A percentile compares a stretch with the other conserved stretches of the same genome.
These are phyloP conservation scores for Aphanomyces cochlioides DNA, from an alignment of 352 stramenopile genomes.

Conservation along the genomic window DNA sequence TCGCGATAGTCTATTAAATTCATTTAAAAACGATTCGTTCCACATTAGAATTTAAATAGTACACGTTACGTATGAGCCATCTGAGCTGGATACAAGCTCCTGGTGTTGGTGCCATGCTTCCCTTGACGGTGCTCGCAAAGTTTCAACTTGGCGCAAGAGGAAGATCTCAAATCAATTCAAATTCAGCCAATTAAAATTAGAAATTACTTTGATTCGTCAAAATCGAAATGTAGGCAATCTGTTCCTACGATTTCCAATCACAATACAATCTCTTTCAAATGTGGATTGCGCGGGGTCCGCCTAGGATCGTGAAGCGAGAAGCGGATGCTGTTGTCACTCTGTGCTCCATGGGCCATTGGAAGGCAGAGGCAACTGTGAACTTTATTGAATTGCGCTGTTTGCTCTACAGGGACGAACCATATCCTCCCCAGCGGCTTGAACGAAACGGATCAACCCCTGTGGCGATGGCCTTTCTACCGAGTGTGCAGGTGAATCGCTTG, in stretches of 20 bases:
- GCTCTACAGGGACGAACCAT: constrained; percentile 15
- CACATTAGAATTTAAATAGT: too few relatives aligned
- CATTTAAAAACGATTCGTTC: too few relatives aligned
- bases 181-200: background rate
- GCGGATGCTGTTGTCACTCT: background rate
- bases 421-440: background rate
- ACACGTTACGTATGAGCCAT: too few relatives aligned
- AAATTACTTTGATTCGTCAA: background rate
- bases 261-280: constrained; percentile 22
- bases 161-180: too few relatives aligned
- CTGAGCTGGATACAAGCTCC: too few relatives aligned
- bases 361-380: constrained; percentile 6
- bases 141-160: too few relatives aligned
- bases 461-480: constrained; percentile 10
- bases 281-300: constrained; percentile 25
- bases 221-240: too few relatives aligned
- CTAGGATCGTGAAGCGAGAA: constrained; percentile 9
- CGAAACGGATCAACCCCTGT: constrained; percentile 1
- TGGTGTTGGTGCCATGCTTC: too few relatives aligned
- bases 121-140: too few relatives aligned
- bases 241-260: background rate
- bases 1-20: too few relatives aligned
- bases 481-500: background rate
- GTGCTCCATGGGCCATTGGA: constrained; percentile 19
- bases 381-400: constrained; percentile 7